Percentiles rank a stretch among this genome's conserved stretches.
Conservation (phyloP, 768 basidiomycete genomes). For the Lentinula edodes region DNA sequence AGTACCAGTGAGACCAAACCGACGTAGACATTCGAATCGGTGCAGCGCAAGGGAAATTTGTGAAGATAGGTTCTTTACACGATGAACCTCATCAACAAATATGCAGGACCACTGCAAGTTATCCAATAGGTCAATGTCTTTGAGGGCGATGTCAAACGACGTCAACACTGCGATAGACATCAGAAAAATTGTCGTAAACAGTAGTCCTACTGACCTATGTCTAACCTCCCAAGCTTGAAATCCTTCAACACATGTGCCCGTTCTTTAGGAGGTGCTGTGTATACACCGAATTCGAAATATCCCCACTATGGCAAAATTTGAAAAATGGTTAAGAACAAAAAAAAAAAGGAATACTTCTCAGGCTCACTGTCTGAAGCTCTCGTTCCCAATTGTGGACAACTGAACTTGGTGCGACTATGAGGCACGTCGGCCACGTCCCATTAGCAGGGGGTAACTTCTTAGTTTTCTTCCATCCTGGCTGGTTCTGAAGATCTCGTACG, state of each 20-base stretch:
- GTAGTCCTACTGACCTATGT: constrained; percentile 57
- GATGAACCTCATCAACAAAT: constrained; percentile 87
- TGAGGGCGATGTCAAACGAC: constrained; percentile 69
- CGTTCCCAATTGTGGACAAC: constrained; percentile 88
- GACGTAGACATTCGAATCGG: constrained; percentile 55
- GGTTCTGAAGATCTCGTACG: constrained; percentile 64
- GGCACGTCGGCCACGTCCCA: constrained; percentile 75
- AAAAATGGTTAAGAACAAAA: neutral
- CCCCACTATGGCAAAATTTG: constrained; percentile 62
- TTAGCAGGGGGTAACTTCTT: constrained; percentile 61
- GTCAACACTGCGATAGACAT: constrained; percentile 56
- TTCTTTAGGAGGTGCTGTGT: constrained; percentile 46
- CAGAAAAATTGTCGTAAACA: neutral
- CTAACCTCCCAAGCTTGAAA: constrained; percentile 78
- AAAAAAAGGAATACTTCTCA: no score
- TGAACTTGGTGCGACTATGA: constrained; percentile 83
- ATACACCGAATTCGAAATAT: constrained; percentile 83
- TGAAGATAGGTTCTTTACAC: constrained; percentile 74
- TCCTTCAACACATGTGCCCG: constrained; percentile 55
- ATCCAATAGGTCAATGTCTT: constrained; percentile 64
- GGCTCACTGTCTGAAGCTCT: constrained; percentile 72
- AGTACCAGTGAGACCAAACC: constrained; percentile 87
- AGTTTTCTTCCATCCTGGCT: constrained; percentile 42
- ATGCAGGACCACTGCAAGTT: constrained; percentile 67
- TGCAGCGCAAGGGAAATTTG: constrained; percentile 66